Evolutionary conservation across 495 filamentous ascomycete species (phyloP), one percentile per base, ranked within the genome.

Genomic region (Aspergillus bertholletiae): DNA sequence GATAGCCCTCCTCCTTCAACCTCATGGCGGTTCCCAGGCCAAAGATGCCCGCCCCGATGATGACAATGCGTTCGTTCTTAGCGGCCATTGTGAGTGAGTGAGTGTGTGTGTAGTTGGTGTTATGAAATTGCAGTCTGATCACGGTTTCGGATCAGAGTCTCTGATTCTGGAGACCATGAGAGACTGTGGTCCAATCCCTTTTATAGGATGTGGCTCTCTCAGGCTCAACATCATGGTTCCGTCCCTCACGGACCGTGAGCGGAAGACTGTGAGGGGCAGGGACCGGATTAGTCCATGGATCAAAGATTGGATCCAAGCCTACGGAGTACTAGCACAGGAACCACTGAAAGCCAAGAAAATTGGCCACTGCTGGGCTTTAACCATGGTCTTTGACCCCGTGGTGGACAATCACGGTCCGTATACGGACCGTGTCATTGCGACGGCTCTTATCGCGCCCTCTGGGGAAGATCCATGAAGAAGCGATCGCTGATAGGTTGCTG

Each of bases 1-100:
- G 78, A 20, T 65, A 61, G 28, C 74, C 67, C 64, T 84, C 84
- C 54, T 66, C 55, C 39, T 76, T 72, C 2, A 92, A 76, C 20
- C 78, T 63, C 26, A 80, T 73, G 32, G 86, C 84, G 1, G 86
- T 87, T 20, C 78, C 78, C 17, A 78, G 81, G 45, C 88, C 88
- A 56, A 90, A 90, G 45, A 86, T 81, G 35, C 88, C 88, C 6
- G 84, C 83, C 37, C 88, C 87, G 28, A 90, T 60, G 49, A 92
- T 87, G 51, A 90, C 69, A 56, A 90, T 83, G 23, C 62, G 56
- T 37, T 65, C 44, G 23, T 43, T 48, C 23, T 69, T 73, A 11
- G 66, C 60, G n/a, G n/a, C n/a, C n/a, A n/a, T n/a, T n/a, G n/a
- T n/a, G n/a, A n/a, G n/a, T n/a, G 57, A 66, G 69, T 9, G 50